Conservation (phyloP, 306 rosid genomes). For the Biancaea sappan region DNA sequence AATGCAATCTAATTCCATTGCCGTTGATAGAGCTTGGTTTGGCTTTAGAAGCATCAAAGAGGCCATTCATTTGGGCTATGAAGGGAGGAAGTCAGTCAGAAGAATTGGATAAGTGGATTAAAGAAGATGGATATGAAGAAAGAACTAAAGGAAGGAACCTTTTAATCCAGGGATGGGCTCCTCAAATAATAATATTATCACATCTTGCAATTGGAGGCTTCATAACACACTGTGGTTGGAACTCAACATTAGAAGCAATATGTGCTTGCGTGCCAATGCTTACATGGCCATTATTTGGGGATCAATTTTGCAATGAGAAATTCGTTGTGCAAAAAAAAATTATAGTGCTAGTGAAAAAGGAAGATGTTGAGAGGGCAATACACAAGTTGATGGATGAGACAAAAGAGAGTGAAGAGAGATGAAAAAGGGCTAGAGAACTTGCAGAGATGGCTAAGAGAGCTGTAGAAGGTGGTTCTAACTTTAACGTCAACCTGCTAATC, state of each 20-base stretch:
- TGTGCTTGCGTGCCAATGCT: slow-evolving; percentile 56
- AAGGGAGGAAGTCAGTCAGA: slow-evolving; percentile 39
- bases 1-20: slow-evolving; percentile 36
- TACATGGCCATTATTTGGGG: slow-evolving; percentile 67
- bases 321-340: slow-evolving; percentile 48
- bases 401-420: slow-evolving; percentile 45
- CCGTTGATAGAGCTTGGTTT: slow-evolving; percentile 54
- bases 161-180: slow-evolving; percentile 67
- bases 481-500: slow-evolving; percentile 40
- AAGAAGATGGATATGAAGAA: slow-evolving; percentile 47
- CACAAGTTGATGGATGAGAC: slow-evolving; percentile 45
- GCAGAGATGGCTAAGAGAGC: slow-evolving; percentile 49
- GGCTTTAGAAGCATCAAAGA: slow-evolving; percentile 54
- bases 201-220: slow-evolving; percentile 63
- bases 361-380: slow-evolving; percentile 41
- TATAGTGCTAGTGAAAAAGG: slow-evolving; percentile 48
- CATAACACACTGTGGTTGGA: slow-evolving; percentile 75
- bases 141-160: slow-evolving; percentile 41
- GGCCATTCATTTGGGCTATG: slow-evolving; percentile 57
- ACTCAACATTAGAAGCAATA: slow-evolving; percentile 61
- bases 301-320: slow-evolving; percentile 63
- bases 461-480: slow-evolving; percentile 56
- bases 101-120: slow-evolving; percentile 51
- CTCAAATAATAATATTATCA: slow-evolving; percentile 56
- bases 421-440: slow-evolving; percentile 39